Evolutionary conservation across 345 rosid genomes (phyloP).

Genomic region (Psidium guajava): DNA sequence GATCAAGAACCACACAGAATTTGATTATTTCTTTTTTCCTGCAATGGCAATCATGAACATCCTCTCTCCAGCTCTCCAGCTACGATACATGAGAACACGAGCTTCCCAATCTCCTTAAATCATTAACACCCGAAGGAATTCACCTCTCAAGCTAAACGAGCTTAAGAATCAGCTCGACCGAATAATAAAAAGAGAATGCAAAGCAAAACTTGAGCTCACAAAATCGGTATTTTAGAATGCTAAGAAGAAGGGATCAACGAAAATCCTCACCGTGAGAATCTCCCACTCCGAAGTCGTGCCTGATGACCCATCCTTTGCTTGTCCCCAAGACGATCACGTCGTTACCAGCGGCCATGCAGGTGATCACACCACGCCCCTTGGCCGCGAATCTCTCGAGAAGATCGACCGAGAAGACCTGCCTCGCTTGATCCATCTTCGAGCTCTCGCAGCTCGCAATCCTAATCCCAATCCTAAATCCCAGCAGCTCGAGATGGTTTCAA

Average conservation of each 20-base stretch:
- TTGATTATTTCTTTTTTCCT: not conserved
- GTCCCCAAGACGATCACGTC: constrained; percentile 91
- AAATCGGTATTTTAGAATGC: not conserved
- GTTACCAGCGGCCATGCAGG: constrained; percentile 96
- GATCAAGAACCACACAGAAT: not conserved
- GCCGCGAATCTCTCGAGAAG: constrained; percentile 85
- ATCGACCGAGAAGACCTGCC: constrained; percentile 84
- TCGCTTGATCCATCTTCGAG: constrained; percentile 50
- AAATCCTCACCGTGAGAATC: constrained; percentile 40
- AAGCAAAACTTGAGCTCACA: not conserved
- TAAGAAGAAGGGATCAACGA: not conserved
- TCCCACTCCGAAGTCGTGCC: constrained; percentile 85
- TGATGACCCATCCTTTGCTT: constrained; percentile 87
- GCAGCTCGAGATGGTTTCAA: not conserved
- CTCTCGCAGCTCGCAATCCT: not conserved
- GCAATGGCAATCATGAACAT: not conserved
- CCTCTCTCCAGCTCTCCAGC: not conserved
- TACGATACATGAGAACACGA: not conserved
- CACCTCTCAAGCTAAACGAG: not conserved
- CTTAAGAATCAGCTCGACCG: not conserved
- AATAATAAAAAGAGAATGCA: not conserved
- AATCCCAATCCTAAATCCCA: not conserved
- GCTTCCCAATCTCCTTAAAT: not conserved
- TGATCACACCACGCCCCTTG: constrained; percentile 75
- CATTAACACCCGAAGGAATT: not conserved